Evolutionary conservation across 768 basidiomycete genomes (phyloP), one percentile per base, ranked within the genome.

Genomic region (Pulveroboletus sp.): DNA sequence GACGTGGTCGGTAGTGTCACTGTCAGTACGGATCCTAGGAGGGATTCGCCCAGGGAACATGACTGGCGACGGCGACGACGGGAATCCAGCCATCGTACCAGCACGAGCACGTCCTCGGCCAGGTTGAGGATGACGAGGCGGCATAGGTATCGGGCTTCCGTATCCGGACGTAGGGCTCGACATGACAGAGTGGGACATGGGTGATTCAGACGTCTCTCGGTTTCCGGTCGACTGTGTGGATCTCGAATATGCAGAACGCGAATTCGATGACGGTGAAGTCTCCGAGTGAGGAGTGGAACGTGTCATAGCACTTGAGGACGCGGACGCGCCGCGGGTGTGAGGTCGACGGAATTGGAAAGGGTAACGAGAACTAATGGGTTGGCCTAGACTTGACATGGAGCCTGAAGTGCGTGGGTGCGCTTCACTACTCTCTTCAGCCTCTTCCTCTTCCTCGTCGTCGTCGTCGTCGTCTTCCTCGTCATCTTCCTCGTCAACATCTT

Each of bases 351-450:
- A 78, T 45, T 79, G 74, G 75, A 87, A 87, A 10, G 85, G 87
- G 59, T 84, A 86, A 0, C 83, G 77, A 20, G 86, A 82, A 29
- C 71, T 66, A 44, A 92, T 75, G 1, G 88, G 90, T 20, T 86
- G 84, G 3, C 90, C 90, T 6, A 93, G 77, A 52, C 85, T 88
- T 4, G 90, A 92, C 83, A 93, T 82, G 8, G 90, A 92, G 17
- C 82, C 87, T 1, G 88, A 89, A 5, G 80, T 85, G 16, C 83
- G 76, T 35, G 80, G 81, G 5, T 82, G 78, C 1, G 84, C 83
- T 35, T 73, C 75, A 38, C 75, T 76, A 43, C 71, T 72, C 36
- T 69, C 70, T 35, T 65, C 69, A 5, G 34, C 53, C 20, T 69
- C 73, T 20, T 65, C 71, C 13, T 58, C 68, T 2, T 69, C 75